phyloP scores from a whole-genome alignment of 2,329 filamentous ascomycete species.

The Calonectria honghensis region DNA sequence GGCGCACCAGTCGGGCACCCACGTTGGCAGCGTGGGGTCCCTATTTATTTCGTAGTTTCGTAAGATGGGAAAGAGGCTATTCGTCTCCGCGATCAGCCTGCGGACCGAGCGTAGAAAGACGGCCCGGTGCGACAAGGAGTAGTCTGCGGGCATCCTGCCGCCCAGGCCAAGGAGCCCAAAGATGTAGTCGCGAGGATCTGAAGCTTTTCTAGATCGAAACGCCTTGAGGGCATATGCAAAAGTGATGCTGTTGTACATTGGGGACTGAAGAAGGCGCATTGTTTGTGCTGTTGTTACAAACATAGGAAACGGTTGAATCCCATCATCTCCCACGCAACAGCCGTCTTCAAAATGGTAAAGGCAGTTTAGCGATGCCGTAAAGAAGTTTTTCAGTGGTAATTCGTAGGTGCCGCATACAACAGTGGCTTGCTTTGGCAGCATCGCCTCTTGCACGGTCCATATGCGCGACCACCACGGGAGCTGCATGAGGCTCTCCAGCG shows the following conservation, averaged over 20 bases:
- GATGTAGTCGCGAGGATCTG: constrained; percentile 11
- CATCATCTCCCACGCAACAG: not conserved
- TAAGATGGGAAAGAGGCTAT: constrained; percentile 5
- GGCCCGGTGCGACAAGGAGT: not conserved
- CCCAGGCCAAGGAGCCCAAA: constrained; percentile 9
- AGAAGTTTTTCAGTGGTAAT: constrained; percentile 1
- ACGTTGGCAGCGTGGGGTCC: not conserved
- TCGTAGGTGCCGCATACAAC: constrained; percentile 2
- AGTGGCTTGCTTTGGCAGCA: not conserved
- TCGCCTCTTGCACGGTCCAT: constrained; percentile 9
- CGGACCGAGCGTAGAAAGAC: constrained; percentile 4
- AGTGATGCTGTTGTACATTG: constrained; percentile 16
- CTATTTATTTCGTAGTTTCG: not conserved
- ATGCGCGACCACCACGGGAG: constrained; percentile 8
- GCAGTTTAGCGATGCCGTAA: not conserved
- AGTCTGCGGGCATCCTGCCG: constrained; percentile 5
- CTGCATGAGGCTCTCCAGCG: constrained; percentile 13
- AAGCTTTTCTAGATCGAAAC: constrained; percentile 1
- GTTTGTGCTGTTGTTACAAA: constrained; percentile 3
- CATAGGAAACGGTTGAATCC: not conserved
- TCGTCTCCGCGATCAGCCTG: not conserved
- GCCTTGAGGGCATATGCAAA: constrained; percentile 13
- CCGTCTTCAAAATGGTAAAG: constrained; percentile 6
- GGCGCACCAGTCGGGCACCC: constrained; percentile 14
- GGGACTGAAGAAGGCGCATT: constrained; percentile 6